phyloP scores from a whole-genome alignment of 2,329 filamentous ascomycete species.

The Leptographium radiaticola region DNA sequence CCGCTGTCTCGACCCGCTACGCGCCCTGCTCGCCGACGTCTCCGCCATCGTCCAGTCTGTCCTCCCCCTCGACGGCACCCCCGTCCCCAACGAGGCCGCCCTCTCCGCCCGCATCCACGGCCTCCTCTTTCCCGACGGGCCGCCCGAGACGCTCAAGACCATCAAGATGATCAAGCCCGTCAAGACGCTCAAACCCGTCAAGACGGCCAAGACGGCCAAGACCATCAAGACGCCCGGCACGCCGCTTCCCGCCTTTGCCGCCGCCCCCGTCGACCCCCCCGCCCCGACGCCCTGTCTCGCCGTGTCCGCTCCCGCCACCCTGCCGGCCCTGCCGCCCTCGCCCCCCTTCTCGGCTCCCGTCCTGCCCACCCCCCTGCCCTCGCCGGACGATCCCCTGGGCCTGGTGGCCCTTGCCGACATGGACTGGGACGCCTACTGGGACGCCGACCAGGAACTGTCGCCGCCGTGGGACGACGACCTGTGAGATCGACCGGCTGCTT shows the following conservation, averaged over 20 bases:
- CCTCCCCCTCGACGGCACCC: not conserved
- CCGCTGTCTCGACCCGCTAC: not conserved
- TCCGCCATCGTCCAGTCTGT: no score
- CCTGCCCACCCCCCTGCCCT: no score
- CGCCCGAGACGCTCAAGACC: no score
- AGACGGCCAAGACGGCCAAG: not conserved
- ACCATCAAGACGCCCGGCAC: no score
- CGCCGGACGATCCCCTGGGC: not conserved
- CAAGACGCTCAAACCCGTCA: not conserved
- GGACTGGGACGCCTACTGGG: slow-evolving; percentile 3
- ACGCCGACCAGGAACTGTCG: not conserved
- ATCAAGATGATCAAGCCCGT: no score
- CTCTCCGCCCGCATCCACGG: not conserved
- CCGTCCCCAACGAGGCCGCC: not conserved
- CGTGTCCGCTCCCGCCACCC: no score
- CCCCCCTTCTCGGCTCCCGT: no score
- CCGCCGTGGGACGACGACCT: not conserved
- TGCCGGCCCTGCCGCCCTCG: no score
- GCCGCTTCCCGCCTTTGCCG: not conserved
- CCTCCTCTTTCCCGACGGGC: not conserved
- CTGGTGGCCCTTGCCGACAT: not conserved
- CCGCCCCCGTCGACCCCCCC: no score
- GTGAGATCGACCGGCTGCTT: no score
- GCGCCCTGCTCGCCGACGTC: not conserved
- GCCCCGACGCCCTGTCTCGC: no score